Base-by-base conservation (phyloP, 805 yeast species). In the Candida ficus region DNA sequence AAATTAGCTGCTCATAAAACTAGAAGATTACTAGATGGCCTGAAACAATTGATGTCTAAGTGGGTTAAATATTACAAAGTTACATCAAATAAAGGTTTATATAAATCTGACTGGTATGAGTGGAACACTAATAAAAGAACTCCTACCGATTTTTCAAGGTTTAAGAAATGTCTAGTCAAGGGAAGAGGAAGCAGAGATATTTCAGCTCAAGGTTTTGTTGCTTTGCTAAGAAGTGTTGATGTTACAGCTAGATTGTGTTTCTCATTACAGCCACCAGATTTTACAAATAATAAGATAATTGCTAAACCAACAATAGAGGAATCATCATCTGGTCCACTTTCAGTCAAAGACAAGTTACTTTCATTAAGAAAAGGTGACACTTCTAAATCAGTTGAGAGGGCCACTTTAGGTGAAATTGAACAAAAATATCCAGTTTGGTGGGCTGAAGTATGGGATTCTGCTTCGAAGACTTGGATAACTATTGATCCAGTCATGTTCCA, bases 391-490 rank as follows among this genome's bases (percentile, higher is more conserved):
- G 32, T 33, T 21, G 39, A 51, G 13, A 32, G 29, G 19, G 50
- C 50, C 6, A 48, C 47, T 3, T 44, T 31, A 13, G 54, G 46
- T 7, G 56, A 50, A 36, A 39, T 52, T 19, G 58, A 61, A 39
- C 45, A 59, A 35, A 53, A 55, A 8, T 82, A 67, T 53, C 97
- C 97, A 0, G 71, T 89, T 0, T 89, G 82, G 55, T 93, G 99
- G 99, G 80, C 80, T 18, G 99, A 93, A 58, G 96, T 85, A 0
- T 91, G 95, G 95, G 90, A 91, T 57, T 73, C 73, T 37, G 76
- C 72, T 43, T 63, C 77, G 5, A 71, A 78, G 43, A 75, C 70
- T 37, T 91, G 96, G 95, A 72, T 89, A n/a, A 76, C 95, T 2
- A 70, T 89, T 2, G 99, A 93, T 53, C 93, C 97, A 0, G 65